phyloP scores from a whole-genome alignment of 345 rosid species.

The Rhizophora apiculata region DNA sequence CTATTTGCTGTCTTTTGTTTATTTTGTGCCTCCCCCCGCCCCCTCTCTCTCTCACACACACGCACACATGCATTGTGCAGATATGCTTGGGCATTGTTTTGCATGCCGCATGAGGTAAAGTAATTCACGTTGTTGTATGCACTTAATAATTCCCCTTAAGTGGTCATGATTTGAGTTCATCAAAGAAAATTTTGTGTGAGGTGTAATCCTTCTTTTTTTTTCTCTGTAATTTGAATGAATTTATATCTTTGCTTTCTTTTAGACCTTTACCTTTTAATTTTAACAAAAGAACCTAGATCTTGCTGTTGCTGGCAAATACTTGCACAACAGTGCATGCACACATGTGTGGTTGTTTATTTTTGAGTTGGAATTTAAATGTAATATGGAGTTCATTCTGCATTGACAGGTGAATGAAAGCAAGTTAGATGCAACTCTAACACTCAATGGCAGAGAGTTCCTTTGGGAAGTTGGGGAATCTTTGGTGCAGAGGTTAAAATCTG shows the following conservation, averaged over 20 bases:
- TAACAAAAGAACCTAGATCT: neutral
- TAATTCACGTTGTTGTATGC: no score
- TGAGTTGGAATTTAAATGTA: conserved; percentile 6
- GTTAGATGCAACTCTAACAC: conserved; percentile 36
- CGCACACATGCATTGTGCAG: neutral
- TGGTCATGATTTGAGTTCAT: neutral
- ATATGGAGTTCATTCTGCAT: conserved; percentile 12
- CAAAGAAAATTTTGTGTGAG: neutral
- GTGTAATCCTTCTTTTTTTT: neutral
- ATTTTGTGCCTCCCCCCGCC: neutral
- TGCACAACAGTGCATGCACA: neutral
- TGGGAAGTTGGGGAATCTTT: conserved; percentile 79
- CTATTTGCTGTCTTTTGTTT: neutral
- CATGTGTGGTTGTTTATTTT: neutral
- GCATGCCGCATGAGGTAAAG: neutral
- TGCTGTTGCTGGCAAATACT: neutral
- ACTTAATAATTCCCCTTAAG: no score
- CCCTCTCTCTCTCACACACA: neutral
- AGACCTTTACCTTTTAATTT: neutral
- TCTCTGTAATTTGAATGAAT: conserved; percentile 2
- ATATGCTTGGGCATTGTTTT: neutral
- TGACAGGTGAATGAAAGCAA: conserved; percentile 54
- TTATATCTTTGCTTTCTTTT: neutral
- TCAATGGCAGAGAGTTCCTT: conserved; percentile 41
- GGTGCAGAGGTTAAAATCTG: conserved; percentile 56